Percentiles rank a stretch among this genome's conserved stretches.
Conservation (phyloP, 208 protist genomes). For the Sergeia podlipaevii region DNA sequence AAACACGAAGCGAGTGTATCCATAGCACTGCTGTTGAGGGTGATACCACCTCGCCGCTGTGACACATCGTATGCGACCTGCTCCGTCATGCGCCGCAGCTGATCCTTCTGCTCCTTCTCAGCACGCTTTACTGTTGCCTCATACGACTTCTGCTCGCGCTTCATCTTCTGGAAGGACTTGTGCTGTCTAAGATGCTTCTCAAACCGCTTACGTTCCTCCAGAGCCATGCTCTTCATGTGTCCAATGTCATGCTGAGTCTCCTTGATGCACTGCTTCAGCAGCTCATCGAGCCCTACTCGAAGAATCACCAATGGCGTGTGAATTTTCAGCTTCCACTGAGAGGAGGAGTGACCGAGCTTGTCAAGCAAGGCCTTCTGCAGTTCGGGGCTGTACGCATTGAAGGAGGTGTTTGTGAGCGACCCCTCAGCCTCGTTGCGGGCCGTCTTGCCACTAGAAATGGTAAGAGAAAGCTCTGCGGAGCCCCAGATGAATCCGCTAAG, state of each 20-base stretch:
- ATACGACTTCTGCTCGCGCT: slow-evolving; percentile 47
- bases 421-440: slow-evolving; percentile 31
- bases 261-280: slow-evolving; percentile 57
- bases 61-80: slow-evolving; percentile 36
- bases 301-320: slow-evolving; percentile 63
- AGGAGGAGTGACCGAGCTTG: slow-evolving; percentile 47
- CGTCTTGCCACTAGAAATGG: slow-evolving; percentile 55
- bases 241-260: slow-evolving; percentile 64
- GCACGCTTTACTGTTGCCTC: slow-evolving; percentile 33
- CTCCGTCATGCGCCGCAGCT: slow-evolving; percentile 42
- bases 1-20: slow-evolving; percentile 30
- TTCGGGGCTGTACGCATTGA: slow-evolving; percentile 32
- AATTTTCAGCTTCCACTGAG: slow-evolving; percentile 59
- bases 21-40: slow-evolving; percentile 8
- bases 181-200: slow-evolving; percentile 30
- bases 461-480: slow-evolving; percentile 67
- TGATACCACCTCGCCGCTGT: slow-evolving; percentile 15
- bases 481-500: slow-evolving; percentile 85
- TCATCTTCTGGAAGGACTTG: slow-evolving; percentile 50
- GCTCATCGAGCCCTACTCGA: slow-evolving; percentile 52
- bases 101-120: slow-evolving; percentile 29
- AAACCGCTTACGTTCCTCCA: slow-evolving; percentile 20
- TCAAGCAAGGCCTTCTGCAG: slow-evolving; percentile 53
- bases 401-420: slow-evolving; percentile 27
- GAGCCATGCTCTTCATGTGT: slow-evolving; percentile 38